Conservation (phyloP, 2,329 filamentous ascomycete species). For the Colletotrichum siamense region DNA sequence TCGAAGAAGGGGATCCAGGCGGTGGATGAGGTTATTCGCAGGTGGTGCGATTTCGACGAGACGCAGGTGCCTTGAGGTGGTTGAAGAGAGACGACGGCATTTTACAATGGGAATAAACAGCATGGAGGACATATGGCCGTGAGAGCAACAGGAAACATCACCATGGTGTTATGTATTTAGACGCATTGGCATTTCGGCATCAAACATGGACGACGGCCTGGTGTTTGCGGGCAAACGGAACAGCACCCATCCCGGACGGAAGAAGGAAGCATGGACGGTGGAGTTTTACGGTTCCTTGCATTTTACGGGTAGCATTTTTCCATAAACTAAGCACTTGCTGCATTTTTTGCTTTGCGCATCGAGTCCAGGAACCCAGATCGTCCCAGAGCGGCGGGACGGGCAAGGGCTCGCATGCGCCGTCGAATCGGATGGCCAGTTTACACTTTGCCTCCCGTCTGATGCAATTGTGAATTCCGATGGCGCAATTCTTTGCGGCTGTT, state of each 20-base stretch:
- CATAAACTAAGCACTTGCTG: fast-evolving
- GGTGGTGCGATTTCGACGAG: conserved; percentile 89
- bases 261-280: background rate
- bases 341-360: background rate
- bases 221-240: background rate
- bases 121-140: background rate
- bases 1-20: conserved; percentile 71
- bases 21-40: conserved; percentile 72
- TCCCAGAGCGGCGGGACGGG: background rate
- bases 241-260: background rate
- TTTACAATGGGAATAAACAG: background rate
- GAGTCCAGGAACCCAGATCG: background rate
- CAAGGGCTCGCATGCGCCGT: background rate
- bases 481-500: background rate
- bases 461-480: conserved; percentile 14
- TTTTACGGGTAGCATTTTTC: background rate
- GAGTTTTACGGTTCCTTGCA: conserved; percentile 4
- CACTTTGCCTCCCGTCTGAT: background rate
- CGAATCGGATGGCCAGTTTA: background rate
- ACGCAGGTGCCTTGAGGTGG: conserved; percentile 22
- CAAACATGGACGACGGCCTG: background rate
- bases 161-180: background rate
- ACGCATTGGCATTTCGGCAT: background rate
- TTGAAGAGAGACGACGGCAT: background rate
- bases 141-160: background rate